Evolutionary conservation across 2,329 filamentous ascomycete genomes (phyloP), one percentile per base, ranked within the genome.

Genomic region (Fusarium sp.): DNA sequence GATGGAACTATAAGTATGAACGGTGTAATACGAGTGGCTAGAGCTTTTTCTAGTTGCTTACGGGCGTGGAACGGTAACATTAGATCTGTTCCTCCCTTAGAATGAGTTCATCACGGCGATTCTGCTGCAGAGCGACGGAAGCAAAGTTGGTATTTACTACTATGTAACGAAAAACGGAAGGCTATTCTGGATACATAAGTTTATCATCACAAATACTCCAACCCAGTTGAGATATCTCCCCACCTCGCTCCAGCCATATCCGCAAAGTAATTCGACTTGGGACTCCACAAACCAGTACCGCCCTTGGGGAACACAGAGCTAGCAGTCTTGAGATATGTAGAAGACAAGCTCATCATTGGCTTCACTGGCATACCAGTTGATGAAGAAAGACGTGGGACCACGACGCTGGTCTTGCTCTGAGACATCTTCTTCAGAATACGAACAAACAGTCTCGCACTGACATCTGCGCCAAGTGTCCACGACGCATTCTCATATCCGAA

Each of bases 391-490:
- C 82, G 77, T 0, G 90, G 89, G 3, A 84, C 83, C 0, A 85
- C 86, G 18, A 79, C 81, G 0, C 79, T 81, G 8, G 84, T 81
- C 0, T 83, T 82, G 15, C 85, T 82, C 11, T 83, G 78, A 18
- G 82, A 74, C 85, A 91, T 88, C 59, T 84, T 75, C 10, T 85
- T 85, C 61, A 90, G 74, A 9, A 92, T 78, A 0, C 89, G 84
- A 2, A 85, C 82, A 9, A 88, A 81, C 4, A 90, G 82, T 32
- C 82, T 82, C 0, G 85, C 84, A 4, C 87, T 87, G 1, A 84
- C 85, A 66, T 93, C 90, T 0, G 87, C 86, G 3, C 89, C 89
- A 0, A 91, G 82, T 0, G 90, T 92, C 90, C 91, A 93, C 0
- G 87, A 86, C 0, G 86, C 86, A 45, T 90, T 87, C 34, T 86